Evolutionary conservation across 208 protist genomes (phyloP), one percentile per base, ranked within the genome.

Genomic region (Crithidia bombi): DNA sequence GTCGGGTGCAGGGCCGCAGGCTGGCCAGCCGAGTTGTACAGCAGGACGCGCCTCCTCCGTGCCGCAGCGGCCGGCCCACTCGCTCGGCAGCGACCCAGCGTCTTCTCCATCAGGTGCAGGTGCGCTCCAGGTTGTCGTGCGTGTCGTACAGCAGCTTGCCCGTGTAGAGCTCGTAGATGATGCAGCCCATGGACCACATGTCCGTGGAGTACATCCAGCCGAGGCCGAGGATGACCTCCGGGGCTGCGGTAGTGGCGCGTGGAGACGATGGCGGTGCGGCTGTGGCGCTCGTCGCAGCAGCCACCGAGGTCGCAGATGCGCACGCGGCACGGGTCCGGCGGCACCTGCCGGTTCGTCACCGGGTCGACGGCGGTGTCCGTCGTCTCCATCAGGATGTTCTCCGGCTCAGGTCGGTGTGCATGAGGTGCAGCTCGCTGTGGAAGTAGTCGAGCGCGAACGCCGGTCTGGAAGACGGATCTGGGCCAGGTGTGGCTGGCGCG

Each of bases 371-470:
- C 87, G 17, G 50, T 79, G 6, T 89, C 75, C 19, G 44, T 79
- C 11, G 69, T 83, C 57, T 94, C 89, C 66, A 94, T 87, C 23
- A 94, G 82, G 41, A 94, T 79, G 78, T 94, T 94, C 75, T 94
- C 86, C 5, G 86, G 86, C 92, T 94, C 33, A 94, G 78, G 67
- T 92, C 89, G 38, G 86, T 92, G 82, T 94, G 89, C 49, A 89
- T 85, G 66, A 92, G 74, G 86, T 78, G 75, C 64, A 85, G 68
- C 54, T 90, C 84, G 51, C 71, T 87, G 79, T 91, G 89, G 72
- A 92, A 83, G 81, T 86, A 90, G 76, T 94, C 80, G 35, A 92
- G 80, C 26, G 89, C 89, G 52, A n/a, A 76, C 68, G 65, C 81
- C 85, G 50, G 62, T 77, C 78, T 93, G 87, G 67, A 89, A 93